These are phyloP conservation scores for Xylariaceae sp. DNA, from an alignment of 2,329 filamentous ascomycete species.

Conservation along the genomic window DNA sequence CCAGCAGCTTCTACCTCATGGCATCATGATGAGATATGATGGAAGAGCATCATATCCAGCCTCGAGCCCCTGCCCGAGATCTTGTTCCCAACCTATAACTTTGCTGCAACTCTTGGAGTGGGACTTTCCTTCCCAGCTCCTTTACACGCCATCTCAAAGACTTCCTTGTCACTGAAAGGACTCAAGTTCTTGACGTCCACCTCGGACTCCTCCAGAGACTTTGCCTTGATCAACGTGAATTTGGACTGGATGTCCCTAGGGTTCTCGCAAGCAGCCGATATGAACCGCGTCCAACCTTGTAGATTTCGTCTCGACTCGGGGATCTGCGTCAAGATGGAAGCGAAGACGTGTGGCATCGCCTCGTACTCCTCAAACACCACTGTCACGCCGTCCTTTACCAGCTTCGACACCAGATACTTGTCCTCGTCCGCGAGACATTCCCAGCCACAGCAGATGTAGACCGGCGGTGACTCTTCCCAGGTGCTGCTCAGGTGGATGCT, in stretches of 20 bases:
- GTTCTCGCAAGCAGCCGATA: conserved; percentile 35
- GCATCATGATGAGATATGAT: too few species aligned
- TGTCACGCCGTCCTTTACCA: conserved; percentile 52
- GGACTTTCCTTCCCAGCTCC: conserved; percentile 19
- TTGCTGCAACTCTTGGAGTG: conserved; percentile 11
- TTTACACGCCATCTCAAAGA: conserved; percentile 34
- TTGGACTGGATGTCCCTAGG: conserved; percentile 23
- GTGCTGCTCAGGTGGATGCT: conserved; percentile 53
- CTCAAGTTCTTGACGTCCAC: conserved; percentile 40
- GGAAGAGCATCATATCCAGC: too few species aligned
- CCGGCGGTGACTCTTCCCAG: conserved; percentile 61
- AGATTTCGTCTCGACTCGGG: conserved; percentile 48
- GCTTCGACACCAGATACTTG: conserved; percentile 52
- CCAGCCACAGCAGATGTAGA: conserved; percentile 66
- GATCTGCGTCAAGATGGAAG: conserved; percentile 44
- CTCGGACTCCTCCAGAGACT: conserved; percentile 44
- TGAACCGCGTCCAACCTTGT: conserved; percentile 53
- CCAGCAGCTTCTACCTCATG: too few species aligned
- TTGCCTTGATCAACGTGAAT: conserved; percentile 45
- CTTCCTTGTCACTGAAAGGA: conserved; percentile 38
- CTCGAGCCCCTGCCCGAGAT: too few species aligned
- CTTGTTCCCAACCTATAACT: too few species aligned
- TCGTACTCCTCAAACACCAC: conserved; percentile 71
- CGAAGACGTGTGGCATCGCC: conserved; percentile 75
- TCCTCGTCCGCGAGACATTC: conserved; percentile 69